Conservation (phyloP, 2,329 filamentous ascomycete species). For the Fusarium lyarnte region DNA sequence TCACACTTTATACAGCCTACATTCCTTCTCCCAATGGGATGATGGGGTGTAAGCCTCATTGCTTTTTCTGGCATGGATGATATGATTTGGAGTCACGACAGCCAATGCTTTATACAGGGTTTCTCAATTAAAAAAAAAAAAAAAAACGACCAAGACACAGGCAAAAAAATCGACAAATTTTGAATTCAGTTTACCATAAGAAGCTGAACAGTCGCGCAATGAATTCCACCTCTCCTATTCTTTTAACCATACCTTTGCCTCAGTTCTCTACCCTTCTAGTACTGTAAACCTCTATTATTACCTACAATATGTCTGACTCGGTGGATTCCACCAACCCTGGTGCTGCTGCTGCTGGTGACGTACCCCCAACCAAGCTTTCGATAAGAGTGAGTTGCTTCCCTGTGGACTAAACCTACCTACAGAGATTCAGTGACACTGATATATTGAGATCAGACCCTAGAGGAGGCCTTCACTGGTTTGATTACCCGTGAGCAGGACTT, state of each 20-base stretch:
- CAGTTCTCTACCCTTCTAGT: rapidly evolving
- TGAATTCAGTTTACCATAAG: background rate
- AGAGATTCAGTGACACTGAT: rapidly evolving
- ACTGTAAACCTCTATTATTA: rapidly evolving
- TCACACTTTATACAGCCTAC: background rate
- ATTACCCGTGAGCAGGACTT: background rate
- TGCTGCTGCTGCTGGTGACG: too few species aligned
- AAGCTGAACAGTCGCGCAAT: background rate
- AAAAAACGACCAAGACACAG: background rate
- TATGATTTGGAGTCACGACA: background rate
- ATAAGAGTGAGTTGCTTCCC: background rate
- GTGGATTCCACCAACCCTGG: background rate
- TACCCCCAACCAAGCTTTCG: background rate
- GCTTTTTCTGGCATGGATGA: background rate
- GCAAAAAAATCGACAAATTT: background rate
- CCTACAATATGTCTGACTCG: background rate
- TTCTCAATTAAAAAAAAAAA: background rate
- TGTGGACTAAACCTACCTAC: rapidly evolving
- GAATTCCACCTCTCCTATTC: too few species aligned
- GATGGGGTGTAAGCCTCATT: background rate
- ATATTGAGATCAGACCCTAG: rapidly evolving
- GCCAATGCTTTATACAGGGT: background rate
- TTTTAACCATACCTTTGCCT: rapidly evolving
- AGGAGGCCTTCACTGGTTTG: rapidly evolving
- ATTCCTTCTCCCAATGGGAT: background rate